These are phyloP conservation scores for Dichomitus squalens DNA, from an alignment of 1,284 basidiomycete genomes.

Conservation along the genomic window DNA sequence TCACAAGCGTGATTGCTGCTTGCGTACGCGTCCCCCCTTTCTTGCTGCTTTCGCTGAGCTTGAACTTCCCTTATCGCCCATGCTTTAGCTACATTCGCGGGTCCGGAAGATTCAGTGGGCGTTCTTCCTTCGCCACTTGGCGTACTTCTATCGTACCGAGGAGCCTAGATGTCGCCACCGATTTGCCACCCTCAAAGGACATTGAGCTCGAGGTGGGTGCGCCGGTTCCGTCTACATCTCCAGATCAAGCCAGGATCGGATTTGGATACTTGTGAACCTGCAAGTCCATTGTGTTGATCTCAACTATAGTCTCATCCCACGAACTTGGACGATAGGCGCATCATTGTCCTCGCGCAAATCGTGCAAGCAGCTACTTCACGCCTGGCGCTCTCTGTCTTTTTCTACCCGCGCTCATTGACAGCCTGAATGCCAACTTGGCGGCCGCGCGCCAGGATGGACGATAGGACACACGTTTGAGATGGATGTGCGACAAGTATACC, in stretches of 20 bases:
- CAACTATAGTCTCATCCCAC: too few species aligned
- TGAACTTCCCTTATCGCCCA: background rate
- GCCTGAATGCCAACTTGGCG: too few species aligned
- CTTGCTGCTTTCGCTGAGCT: background rate
- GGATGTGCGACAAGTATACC: conserved; percentile 2
- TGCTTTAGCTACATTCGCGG: background rate
- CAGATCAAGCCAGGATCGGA: background rate
- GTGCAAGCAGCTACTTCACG: too few species aligned
- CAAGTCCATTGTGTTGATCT: too few species aligned
- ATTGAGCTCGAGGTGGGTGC: background rate
- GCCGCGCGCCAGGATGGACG: conserved; percentile 2
- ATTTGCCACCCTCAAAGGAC: background rate
- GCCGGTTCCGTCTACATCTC: background rate
- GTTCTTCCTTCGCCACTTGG: background rate
- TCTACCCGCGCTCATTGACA: background rate
- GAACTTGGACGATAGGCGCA: too few species aligned
- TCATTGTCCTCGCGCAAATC: too few species aligned
- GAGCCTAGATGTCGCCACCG: background rate
- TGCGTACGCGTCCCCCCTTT: background rate
- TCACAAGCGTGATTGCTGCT: background rate
- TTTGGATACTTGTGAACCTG: background rate
- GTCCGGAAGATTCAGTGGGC: background rate
- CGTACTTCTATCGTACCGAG: background rate
- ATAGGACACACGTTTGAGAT: background rate
- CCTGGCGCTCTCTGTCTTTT: background rate